Base-by-base conservation (phyloP, 352 stramenopile genomes). In the Phytophthora sp. region DNA sequence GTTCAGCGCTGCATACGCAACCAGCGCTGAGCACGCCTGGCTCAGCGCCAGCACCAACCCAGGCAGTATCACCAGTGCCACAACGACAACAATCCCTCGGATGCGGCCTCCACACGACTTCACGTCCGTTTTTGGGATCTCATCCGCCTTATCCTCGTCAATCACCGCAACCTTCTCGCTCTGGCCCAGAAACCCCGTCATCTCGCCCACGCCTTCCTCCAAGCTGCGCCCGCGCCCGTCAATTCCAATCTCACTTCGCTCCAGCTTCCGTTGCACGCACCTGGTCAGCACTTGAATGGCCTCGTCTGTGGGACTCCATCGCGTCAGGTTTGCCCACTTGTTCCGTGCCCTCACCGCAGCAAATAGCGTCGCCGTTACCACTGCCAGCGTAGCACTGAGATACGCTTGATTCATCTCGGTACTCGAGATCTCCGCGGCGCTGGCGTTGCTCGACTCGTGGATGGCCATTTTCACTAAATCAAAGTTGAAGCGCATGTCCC, bases 401-500 rank as follows among this genome's bases (percentile, higher is more conserved):
- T 76, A 76, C 0, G 51, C 63, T 24, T 69, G 56, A n/a, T 46
- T 42, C 2, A 74, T 27, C n/a, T 77, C 59, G 0, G 57, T 39
- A 4, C 36, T 54, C 2, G 69, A 69, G 27, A 77, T 69, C 35
- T 69, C 54, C 3, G 57, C 60, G 2, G 69, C 69, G 4, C 60
- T 44, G 6, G 65, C 59, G 24, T 63, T 67, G 26, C 50, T 62
- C 16, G 60, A 59, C 51, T 77, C 69, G 42, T 74, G 63, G 45
- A 77, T 73, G 38, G 69, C 69, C 69, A 77, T 74, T n/a, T 67
- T 63, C 29, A 74, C 60, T 12, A 77, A 39, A 16, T 77, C 58
- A 13, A 73, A 77, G 33, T 59, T 66, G 49, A 77, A 77, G 13
- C 69, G 39, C 57, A 77, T 67, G 47, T 74, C 65, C 2, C 69